These are phyloP conservation scores for Insectozyma bohioensis DNA, from an alignment of 1,139 yeast genomes.

Conservation along the genomic window DNA sequence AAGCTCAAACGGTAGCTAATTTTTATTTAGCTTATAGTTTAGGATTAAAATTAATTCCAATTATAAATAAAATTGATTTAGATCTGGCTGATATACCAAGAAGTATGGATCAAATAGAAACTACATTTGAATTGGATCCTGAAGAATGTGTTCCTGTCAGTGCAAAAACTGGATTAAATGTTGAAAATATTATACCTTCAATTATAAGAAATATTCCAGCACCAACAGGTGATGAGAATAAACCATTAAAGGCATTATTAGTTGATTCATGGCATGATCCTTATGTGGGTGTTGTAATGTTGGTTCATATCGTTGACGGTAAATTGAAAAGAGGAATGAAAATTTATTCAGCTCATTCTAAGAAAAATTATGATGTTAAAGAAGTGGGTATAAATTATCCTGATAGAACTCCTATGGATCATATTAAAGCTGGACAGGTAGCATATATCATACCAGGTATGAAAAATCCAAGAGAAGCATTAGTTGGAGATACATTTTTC, in stretches of 20 bases:
- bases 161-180: conserved; percentile 87
- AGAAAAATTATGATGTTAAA: conserved; percentile 75
- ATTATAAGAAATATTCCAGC: conserved; percentile 75
- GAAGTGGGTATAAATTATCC: conserved; percentile 98
- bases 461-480: conserved; percentile 83
- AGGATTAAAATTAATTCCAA: conserved; percentile 81
- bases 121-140: conserved; percentile 74
- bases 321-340: conserved; percentile 69
- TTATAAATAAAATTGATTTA: conserved; percentile 87
- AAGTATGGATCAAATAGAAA: conserved; percentile 80
- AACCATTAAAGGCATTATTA: conserved; percentile 72
- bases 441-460: conserved; percentile 93
- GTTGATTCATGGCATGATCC: conserved; percentile 98
- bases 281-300: conserved; percentile 87
- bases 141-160: conserved; percentile 83
- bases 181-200: conserved; percentile 72
- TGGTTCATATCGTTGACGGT: conserved; percentile 87
- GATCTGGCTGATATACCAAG: conserved; percentile 83
- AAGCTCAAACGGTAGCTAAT: conserved; percentile 97
- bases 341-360: conserved; percentile 75
- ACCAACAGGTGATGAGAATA: conserved; percentile 54
- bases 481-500: conserved; percentile 89
- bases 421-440: conserved; percentile 83
- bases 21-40: conserved; percentile 86
- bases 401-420: conserved; percentile 64